Conservation (phyloP, 2,329 filamentous ascomycete species). For the Parasarocladium wereldwijsianum region DNA sequence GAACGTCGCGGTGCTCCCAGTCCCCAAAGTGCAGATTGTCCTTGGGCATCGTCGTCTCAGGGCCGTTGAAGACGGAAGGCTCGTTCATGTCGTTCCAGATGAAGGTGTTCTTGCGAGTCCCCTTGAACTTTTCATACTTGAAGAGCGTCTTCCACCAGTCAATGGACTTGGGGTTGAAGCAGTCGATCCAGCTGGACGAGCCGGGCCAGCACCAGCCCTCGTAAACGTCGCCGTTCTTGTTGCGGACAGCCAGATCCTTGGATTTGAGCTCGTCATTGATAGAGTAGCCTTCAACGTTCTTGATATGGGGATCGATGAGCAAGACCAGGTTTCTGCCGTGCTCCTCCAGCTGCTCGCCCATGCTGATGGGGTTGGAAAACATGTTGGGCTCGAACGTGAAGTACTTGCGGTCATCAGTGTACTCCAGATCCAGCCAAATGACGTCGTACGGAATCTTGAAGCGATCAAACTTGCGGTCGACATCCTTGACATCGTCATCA, state of each 20-base stretch:
- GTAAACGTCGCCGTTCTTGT: constrained; percentile 79
- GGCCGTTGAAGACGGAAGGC: constrained; percentile 95
- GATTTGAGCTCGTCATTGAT: constrained; percentile 71
- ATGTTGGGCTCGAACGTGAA: constrained; percentile 92
- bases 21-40: constrained; percentile 84
- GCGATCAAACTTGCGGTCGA: constrained; percentile 93
- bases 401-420: constrained; percentile 93
- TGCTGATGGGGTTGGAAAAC: constrained; percentile 72
- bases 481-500: constrained; percentile 91
- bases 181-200: constrained; percentile 90
- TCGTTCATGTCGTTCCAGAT: constrained; percentile 99
- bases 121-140: constrained; percentile 77
- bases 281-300: constrained; percentile 67
- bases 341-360: constrained; percentile 76
- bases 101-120: constrained; percentile 73
- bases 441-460: constrained; percentile 93
- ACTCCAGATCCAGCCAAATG: constrained; percentile 98
- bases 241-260: constrained; percentile 70
- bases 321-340: constrained; percentile 82
- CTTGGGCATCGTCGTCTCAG: constrained; percentile 97
- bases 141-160: constrained; percentile 88
- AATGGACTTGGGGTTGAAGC: constrained; percentile 82
- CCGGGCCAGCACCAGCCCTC: constrained; percentile 99
- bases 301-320: constrained; percentile 96
- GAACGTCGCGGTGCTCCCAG: constrained; percentile 95